phyloP scores from a whole-genome alignment of 2,329 filamentous ascomycete species.

The Akanthomyces lecanii region DNA sequence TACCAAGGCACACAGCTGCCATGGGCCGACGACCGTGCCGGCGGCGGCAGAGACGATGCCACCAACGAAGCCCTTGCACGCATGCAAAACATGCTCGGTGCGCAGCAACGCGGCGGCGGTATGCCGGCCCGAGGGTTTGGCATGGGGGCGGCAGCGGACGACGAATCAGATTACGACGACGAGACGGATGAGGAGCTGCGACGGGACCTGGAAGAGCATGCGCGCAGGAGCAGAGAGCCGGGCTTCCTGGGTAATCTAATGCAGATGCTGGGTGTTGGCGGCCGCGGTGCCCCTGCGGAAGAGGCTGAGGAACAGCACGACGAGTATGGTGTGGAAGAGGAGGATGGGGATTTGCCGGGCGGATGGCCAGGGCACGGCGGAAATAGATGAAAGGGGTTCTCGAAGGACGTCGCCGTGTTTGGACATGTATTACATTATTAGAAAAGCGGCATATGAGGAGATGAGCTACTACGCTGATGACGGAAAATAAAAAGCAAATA shows the following conservation, averaged over 20 bases:
- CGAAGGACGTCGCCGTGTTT: too few relatives aligned
- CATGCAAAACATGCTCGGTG: conserved; percentile 28
- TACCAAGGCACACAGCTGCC: conserved; percentile 39
- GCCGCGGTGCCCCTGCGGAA: conserved; percentile 16
- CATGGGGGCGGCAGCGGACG: conserved; percentile 9
- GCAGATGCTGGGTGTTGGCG: conserved; percentile 24
- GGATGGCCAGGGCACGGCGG: conserved; percentile 29
- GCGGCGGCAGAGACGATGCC: conserved; percentile 1
- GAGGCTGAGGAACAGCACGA: conserved; percentile 17
- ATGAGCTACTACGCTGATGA: neutral
- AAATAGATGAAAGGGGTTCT: neutral
- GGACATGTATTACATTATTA: neutral
- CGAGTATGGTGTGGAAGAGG: conserved; percentile 17
- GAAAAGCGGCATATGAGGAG: neutral
- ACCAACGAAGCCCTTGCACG: conserved; percentile 20
- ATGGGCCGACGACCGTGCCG: conserved; percentile 31
- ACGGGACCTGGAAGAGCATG: conserved; percentile 29
- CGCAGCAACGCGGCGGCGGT: conserved; percentile 15
- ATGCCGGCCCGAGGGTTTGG: conserved; percentile 7
- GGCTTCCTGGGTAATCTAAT: conserved; percentile 27
- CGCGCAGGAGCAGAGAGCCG: conserved; percentile 23
- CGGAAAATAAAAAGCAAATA: neutral
- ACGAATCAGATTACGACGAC: conserved; percentile 26
- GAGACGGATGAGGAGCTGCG: conserved; percentile 31
- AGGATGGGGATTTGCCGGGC: conserved; percentile 26